Evolutionary conservation across 73 alveolate species (phyloP).

Genomic region (Halteria grandinella): DNA sequence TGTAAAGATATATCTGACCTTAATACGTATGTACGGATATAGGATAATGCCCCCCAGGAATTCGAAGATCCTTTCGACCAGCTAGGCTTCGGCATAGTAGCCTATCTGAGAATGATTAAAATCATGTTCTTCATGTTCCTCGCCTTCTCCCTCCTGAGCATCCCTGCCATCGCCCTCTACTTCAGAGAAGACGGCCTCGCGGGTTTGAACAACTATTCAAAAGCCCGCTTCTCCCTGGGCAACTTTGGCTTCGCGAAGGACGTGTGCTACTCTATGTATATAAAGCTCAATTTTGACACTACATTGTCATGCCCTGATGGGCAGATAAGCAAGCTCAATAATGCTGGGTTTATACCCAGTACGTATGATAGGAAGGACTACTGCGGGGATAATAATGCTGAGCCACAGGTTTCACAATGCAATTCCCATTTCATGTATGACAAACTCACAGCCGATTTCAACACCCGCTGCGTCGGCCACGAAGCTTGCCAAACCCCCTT

Average conservation of each 20-base stretch:
- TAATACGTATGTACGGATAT: not conserved
- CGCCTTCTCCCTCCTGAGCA: constrained; percentile 44
- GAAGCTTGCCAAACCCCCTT: not conserved
- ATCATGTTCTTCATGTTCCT: constrained; percentile 29
- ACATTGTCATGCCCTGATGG: constrained; percentile 38
- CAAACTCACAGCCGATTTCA: constrained; percentile 7
- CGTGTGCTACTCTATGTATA: constrained; percentile 44
- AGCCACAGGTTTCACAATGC: not conserved
- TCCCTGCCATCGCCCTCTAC: constrained; percentile 56
- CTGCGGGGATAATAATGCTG: constrained; percentile 27
- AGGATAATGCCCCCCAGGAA: not conserved
- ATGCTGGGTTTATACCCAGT: constrained; percentile 28
- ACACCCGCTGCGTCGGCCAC: constrained; percentile 33
- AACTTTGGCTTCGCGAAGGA: constrained; percentile 59
- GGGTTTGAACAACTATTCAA: constrained; percentile 23
- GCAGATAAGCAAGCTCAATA: not conserved
- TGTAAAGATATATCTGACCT: not conserved
- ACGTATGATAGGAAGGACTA: not conserved
- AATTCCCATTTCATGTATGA: not conserved
- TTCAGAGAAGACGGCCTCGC: constrained; percentile 27
- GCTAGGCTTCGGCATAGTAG: constrained; percentile 60
- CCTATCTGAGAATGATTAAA: constrained; percentile 54
- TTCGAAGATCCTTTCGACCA: constrained; percentile 51
- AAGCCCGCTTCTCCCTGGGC: constrained; percentile 50
- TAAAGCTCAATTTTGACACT: not conserved